Evolutionary conservation across 129 eudicot genomes (phyloP), one percentile per base, ranked within the genome.

Genomic region (Arctium lappa): DNA sequence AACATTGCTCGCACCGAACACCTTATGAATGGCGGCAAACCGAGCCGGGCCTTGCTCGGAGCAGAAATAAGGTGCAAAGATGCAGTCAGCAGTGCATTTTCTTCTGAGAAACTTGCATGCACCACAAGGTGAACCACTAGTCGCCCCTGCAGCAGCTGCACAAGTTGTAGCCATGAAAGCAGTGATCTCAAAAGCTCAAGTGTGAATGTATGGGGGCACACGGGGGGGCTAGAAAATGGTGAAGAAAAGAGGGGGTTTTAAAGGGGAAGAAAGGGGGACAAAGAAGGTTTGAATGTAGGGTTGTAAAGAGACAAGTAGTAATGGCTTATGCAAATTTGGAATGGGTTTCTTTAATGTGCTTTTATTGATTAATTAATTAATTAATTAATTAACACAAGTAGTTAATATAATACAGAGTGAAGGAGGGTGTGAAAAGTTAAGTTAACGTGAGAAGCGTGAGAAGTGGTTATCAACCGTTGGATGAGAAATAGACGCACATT

Each of bases 1-100:
- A 11, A 93, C 98, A 76, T 96, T 96, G 77, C 99, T 96, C 3
- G 99, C 99, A 32, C 99, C 99, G 72, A 96, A 96, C 88, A 96
- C 99, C 88, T 93, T 96, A 69, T 96, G 99, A 18, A 96, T 96
- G 36, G 98, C 98, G 2, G 99, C 99, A 60, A 96, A 96, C 71
- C 98, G 82, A 33, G 95, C 89, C 22, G 98, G 95, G 4, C 99
- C 99, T 80, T 93, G 97, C 74, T 96, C 99, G 0, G 95, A 90
- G 86, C 98, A 91, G 75, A 96, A 96, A 53, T 96, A 96, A 1
- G 99, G 99, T 12, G 98, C 99, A 73, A 96, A 96, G 2, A 96
- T 80, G 74, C 99, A 96, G 69, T 93, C 98, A 5, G 90, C 31
- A 13, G 95, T 89, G 85, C 99, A 96, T 74, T 96, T 96, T 72